These are phyloP conservation scores for Bretziella fagacearum DNA, from an alignment of 2,329 filamentous ascomycete genomes.

Conservation along the genomic window DNA sequence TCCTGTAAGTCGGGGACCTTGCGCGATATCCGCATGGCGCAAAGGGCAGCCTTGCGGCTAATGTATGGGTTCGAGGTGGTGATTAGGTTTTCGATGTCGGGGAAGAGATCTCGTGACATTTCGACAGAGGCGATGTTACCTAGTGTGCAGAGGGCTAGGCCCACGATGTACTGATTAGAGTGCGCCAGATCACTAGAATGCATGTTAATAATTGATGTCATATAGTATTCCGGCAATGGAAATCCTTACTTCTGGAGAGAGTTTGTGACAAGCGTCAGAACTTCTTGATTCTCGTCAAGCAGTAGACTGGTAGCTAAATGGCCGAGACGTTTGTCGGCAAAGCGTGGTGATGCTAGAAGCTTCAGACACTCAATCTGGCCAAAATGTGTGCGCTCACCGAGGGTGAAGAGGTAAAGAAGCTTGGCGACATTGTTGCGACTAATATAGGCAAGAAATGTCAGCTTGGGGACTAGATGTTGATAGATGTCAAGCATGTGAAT, in stretches of 20 bases:
- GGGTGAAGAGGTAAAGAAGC: slow-evolving; percentile 90
- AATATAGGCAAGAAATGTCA: slow-evolving; percentile 13
- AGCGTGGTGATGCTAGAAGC: slow-evolving; percentile 85
- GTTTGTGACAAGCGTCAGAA: slow-evolving; percentile 91
- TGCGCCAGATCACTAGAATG: slow-evolving; percentile 69
- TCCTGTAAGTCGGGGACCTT: slow-evolving; percentile 96
- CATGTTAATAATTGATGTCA: not conserved
- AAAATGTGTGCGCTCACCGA: slow-evolving; percentile 95
- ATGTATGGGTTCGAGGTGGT: slow-evolving; percentile 97
- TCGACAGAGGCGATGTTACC: slow-evolving; percentile 96
- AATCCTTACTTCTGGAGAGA: slow-evolving; percentile 75
- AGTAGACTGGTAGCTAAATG: slow-evolving; percentile 93
- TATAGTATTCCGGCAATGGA: too few species aligned
- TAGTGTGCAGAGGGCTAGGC: slow-evolving; percentile 84
- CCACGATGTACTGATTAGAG: slow-evolving; percentile 96
- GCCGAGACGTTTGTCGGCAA: slow-evolving; percentile 91
- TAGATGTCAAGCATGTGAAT: not conserved
- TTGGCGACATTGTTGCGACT: slow-evolving; percentile 99
- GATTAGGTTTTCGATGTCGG: slow-evolving; percentile 83
- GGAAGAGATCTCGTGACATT: slow-evolving; percentile 94
- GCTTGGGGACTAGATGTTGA: too few species aligned
- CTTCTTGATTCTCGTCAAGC: slow-evolving; percentile 96
- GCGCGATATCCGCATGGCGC: slow-evolving; percentile 95
- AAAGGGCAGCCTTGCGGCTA: slow-evolving; percentile 89
- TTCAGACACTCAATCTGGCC: slow-evolving; percentile 99